Evolutionary conservation across 306 rosid genomes (phyloP), one percentile per base, ranked within the genome.

Genomic region (Cajanus cajan): DNA sequence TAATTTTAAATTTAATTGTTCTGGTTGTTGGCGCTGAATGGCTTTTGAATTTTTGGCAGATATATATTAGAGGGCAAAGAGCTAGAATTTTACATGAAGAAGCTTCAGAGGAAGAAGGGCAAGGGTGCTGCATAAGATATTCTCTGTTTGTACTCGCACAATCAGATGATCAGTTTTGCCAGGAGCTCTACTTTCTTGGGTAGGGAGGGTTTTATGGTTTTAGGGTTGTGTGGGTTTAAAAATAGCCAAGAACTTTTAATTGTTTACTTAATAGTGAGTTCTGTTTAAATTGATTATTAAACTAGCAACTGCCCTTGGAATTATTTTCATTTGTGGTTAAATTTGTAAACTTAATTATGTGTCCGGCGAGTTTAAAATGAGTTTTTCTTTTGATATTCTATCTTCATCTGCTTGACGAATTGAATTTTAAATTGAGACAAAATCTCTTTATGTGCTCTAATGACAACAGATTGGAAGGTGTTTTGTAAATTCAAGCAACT

Each of bases 41-140:
- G 12, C 28, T 77, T 40, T 9, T 64, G n/a, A 51, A 52, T 44
- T 45, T 64, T 6, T 41, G 2, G n/a, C 88, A 90, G 94, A 57
- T 90, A 90, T 77, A 83, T 90, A 73, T 86, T 90, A 79, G 92
- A 90, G 83, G 94, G 91, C 4, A 90, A 90, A 83, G 94, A 90
- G 48, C 94, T 90, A 8, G 94, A 90, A 69, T 90, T 90, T 85
- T 90, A 90, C 76, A 76, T 86, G 90, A 90, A 90, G 91, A 90
- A 90, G 85, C 31, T 90, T 66, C 94, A 90, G 73, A 90, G 39
- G 90, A 90, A 90, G 87, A 90, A 90, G 80, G 94, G 91, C 68
- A 88, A 86, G 82, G 88, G 87, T 33, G 78, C 86, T 52, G 88
- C 92, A 11, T 87, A 82, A 82, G 78, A 72, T 63, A n/a, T 78